Base-by-base conservation (phyloP, 192 early-diverging fungal genomes). In the Ambispora gerdemannii region DNA sequence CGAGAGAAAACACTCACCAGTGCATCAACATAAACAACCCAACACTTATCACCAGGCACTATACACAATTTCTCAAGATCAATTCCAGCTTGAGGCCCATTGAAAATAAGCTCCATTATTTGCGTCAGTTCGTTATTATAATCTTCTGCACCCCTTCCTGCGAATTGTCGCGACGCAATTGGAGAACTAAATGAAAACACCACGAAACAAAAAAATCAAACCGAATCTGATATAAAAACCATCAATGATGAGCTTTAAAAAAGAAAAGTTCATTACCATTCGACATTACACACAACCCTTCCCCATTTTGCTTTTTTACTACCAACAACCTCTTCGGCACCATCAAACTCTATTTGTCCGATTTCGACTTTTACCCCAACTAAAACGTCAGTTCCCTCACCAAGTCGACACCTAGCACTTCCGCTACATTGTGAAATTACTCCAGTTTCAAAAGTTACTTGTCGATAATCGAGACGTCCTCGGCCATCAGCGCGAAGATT, bases 341-440 rank as follows among this genome's bases (percentile, higher is more conserved):
- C 82, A 8, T 87, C 75, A 56, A 85, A 79, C 13, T 84, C 78
- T 64, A 83, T 86, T 47, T 82, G 81, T 17, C 90, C 92, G 60
- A 98, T 89, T 70, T 95, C 93, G 11, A 92, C 93, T 75, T 97
- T 99, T 70, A 99, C 86, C 19, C 97, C 95, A 25, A 97, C 95
- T 10, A 99, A 82, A 1, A 98, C 88, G 62, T 95, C 93, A 0
- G 95, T 94, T 11, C 92, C 94, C 33, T 87, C 86, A 3, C 87
- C 89, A 47, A 93, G 75, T 25, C 90, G 86, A 47, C 90, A 86
- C 20, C 94, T 92, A 52, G 91, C 91, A 76, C 90, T 91, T 4
- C 97, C 97, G 72, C 86, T 91, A 17, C 95, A 91, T 74, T 99
- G 96, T 20, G 91, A 86, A 27, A 98, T 88, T 61, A 95, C 78